Conservation (phyloP, 192 early-diverging fungal genomes). For the Coemansia sp. region DNA sequence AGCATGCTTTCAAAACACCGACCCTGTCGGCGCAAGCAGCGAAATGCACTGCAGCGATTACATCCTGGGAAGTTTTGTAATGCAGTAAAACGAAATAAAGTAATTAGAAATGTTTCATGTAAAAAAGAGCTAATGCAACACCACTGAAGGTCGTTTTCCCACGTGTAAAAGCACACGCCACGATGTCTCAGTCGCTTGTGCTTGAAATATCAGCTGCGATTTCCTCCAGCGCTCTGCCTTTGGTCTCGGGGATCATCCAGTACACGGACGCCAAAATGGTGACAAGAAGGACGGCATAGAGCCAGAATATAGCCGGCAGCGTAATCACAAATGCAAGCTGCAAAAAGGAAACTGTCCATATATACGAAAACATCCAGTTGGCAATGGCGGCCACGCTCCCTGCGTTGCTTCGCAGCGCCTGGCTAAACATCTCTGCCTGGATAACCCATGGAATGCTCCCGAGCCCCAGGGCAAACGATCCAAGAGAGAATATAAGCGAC, state of each 20-base stretch:
- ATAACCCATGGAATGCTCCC: slow-evolving; percentile 38
- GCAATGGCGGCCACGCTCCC: slow-evolving; percentile 25
- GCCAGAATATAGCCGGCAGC: slow-evolving; percentile 32
- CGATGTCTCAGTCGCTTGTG: not conserved
- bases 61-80: not conserved
- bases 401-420: slow-evolving; percentile 30
- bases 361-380: slow-evolving; percentile 32
- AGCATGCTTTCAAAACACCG: no score
- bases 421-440: slow-evolving; percentile 35
- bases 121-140: no score
- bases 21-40: no score
- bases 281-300: slow-evolving; percentile 21
- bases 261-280: slow-evolving; percentile 16
- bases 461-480: slow-evolving; percentile 25
- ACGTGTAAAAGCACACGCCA: not conserved
- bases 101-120: not conserved
- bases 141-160: not conserved
- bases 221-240: slow-evolving; percentile 26
- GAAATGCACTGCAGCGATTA: no score
- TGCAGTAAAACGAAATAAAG: not conserved
- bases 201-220: slow-evolving; percentile 4
- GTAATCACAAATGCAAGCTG: slow-evolving; percentile 26
- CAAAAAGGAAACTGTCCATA: slow-evolving; percentile 31
- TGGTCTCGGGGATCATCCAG: slow-evolving; percentile 33
- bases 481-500: slow-evolving; percentile 25